Base-by-base conservation (phyloP, 2,329 filamentous ascomycete genomes). In the Fusarium multiceps region DNA sequence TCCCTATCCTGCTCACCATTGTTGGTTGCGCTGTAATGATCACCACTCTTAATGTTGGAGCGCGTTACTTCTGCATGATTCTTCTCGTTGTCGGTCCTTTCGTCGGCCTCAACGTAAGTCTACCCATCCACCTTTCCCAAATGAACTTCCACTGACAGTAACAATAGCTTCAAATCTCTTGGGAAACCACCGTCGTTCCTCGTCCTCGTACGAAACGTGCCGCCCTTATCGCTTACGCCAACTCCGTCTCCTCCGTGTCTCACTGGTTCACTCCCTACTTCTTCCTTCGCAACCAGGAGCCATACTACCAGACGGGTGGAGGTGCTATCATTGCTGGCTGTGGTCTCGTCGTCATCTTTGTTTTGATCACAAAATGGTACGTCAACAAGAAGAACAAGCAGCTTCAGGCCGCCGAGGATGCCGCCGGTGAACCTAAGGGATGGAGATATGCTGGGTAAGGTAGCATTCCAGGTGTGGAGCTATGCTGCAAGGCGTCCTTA, bases 251-350 rank as follows among this genome's bases (percentile, higher is more conserved):
- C n/a, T 78, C 79, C 7, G 72, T 77, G 2, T 80, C 77, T 4
- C 81, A 83, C 40, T 82, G 81, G 80, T 82, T 82, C 53, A 80
- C 76, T 0, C 80, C 80, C 0, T 82, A 82, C 61, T 82, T 83
- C 61, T 78, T 76, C 43, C 67, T 77, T 0, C 66, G 68, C 5
- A 71, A 73, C 32, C 75, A 78, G 18, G 76, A 77, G 7, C 76
- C 76, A 4, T 75, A 74, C 21, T 78, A 78, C 23, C 71, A 76
- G 40, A 78, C 74, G 0, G 76, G 74, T 6, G 76, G 76, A 0
- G 76, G 75, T 4, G 65, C 65, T 1, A 76, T 78, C 10, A 71
- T 78, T 4, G 28, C 56, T 3, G 76, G 76, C 0, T 77, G 76
- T 30, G 56, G 75, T 4, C 66, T 73, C 0, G 58, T 71, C 4